A percentile compares a stretch with the other conserved stretches of the same genome.
Evolutionary conservation across 768 basidiomycete species (phyloP).

Genomic region (Gymnopilus dilepis): DNA sequence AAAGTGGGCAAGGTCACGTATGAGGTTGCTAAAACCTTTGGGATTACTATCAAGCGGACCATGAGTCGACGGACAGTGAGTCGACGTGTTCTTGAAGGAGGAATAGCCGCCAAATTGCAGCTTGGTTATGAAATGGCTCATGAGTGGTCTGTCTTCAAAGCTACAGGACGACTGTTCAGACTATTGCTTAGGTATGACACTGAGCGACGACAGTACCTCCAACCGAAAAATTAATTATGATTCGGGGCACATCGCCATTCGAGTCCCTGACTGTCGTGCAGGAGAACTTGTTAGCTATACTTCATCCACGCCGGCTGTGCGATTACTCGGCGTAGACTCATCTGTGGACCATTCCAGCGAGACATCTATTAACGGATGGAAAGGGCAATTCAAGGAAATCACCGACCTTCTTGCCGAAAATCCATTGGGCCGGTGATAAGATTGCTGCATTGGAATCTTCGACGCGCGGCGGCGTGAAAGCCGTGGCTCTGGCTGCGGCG

Average conservation of each 20-base stretch:
- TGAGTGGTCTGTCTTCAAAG: background rate
- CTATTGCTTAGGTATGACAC: background rate
- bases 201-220: background rate
- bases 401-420: no score
- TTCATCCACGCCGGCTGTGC: no score
- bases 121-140: background rate
- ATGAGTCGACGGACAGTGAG: no score
- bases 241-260: background rate
- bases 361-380: background rate
- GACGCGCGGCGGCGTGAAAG: background rate
- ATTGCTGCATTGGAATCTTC: background rate
- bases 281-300: background rate
- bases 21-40: no score
- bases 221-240: background rate
- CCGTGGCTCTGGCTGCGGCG: constrained; percentile 27
- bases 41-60: no score
- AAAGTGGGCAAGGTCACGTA: no score
- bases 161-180: no score
- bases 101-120: background rate
- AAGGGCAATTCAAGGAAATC: no score
- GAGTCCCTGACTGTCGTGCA: background rate
- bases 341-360: background rate
- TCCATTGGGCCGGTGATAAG: no score
- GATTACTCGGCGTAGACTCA: background rate
- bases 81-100: background rate